Evolutionary conservation across 1,284 basidiomycete species (phyloP).

Genomic region (Leccinum solheimii): DNA sequence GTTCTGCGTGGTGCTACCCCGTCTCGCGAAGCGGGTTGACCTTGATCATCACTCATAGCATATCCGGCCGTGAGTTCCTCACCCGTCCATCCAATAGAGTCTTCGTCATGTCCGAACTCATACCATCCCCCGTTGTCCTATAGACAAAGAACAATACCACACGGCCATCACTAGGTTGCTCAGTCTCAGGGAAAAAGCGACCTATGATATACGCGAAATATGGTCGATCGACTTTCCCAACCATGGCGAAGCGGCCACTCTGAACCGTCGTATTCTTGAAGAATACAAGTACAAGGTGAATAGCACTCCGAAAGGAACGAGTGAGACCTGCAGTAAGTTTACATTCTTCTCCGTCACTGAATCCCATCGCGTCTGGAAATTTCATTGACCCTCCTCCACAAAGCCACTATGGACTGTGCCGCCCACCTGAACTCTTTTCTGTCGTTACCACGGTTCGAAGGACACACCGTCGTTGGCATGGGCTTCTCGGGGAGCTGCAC

Average conservation of each 20-base stretch:
- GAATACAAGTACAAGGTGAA: slow-evolving; percentile 35
- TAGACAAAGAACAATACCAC: slow-evolving; percentile 59
- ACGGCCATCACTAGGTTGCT: slow-evolving; percentile 44
- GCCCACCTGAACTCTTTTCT: slow-evolving; percentile 29
- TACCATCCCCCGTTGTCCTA: neutral
- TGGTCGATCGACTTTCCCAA: slow-evolving; percentile 56
- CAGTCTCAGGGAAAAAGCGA: slow-evolving; percentile 26
- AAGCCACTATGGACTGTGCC: slow-evolving; percentile 26
- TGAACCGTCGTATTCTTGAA: slow-evolving; percentile 42
- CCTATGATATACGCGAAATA: slow-evolving; percentile 45
- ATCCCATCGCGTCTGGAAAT: too few relatives aligned
- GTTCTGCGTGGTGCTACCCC: slow-evolving; percentile 29
- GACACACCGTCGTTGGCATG: slow-evolving; percentile 26
- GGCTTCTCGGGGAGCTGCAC: slow-evolving; percentile 34
- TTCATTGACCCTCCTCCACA: neutral
- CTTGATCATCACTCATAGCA: slow-evolving; percentile 28
- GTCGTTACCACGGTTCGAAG: slow-evolving; percentile 23
- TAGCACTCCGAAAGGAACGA: neutral
- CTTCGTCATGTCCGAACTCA: neutral
- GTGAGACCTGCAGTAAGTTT: slow-evolving; percentile 27
- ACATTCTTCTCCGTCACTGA: neutral
- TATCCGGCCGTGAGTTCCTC: slow-evolving; percentile 28
- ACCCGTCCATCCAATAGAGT: neutral
- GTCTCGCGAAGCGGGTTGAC: slow-evolving; percentile 30
- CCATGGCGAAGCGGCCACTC: slow-evolving; percentile 50